A percentile compares a stretch with the other conserved stretches of the same genome.
Evolutionary conservation across 1,284 basidiomycete genomes (phyloP).

Genomic region (Rhizoctonia solani): DNA sequence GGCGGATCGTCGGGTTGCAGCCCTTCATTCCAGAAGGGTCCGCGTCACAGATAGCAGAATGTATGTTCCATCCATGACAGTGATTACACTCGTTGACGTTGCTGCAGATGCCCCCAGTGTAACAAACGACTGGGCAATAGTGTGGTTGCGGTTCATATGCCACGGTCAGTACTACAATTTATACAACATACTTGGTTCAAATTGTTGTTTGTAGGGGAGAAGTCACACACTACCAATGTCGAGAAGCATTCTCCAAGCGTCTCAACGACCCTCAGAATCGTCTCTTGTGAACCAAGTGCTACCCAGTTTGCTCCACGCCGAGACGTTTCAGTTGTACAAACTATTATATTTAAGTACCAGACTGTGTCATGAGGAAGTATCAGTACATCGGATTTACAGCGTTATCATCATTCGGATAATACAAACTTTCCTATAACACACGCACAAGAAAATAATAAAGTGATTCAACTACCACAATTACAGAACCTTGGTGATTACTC

Average conservation of each 20-base stretch:
- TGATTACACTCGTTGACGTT: constrained; percentile 11
- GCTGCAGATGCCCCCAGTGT: constrained; percentile 88
- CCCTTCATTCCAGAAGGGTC: constrained; percentile 79
- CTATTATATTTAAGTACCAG: not conserved
- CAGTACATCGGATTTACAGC: not conserved
- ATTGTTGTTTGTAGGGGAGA: constrained; percentile 65
- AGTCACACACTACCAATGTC: constrained; percentile 92
- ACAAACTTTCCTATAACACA: constrained; percentile 1
- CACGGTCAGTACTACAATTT: constrained; percentile 55
- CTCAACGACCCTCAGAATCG: constrained; percentile 40
- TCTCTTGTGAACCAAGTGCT: constrained; percentile 34
- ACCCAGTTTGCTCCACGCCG: not conserved
- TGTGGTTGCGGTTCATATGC: constrained; percentile 92
- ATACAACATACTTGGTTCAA: constrained; percentile 41
- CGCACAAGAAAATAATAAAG: not conserved
- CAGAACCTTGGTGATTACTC: constrained; percentile 44
- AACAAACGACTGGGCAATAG: constrained; percentile 93
- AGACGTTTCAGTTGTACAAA: constrained; percentile 1
- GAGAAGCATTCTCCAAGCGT: constrained; percentile 70
- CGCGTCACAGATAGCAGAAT: constrained; percentile 89
- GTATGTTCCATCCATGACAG: constrained; percentile 52
- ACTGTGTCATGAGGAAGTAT: not conserved
- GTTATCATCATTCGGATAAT: constrained; percentile 2
- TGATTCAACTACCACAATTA: constrained; percentile 25
- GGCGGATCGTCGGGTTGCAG: constrained; percentile 70